A percentile compares a stretch with the other conserved stretches of the same genome.
phyloP scores from a whole-genome alignment of 805 yeast species.

The Yamadazyma sp. region DNA sequence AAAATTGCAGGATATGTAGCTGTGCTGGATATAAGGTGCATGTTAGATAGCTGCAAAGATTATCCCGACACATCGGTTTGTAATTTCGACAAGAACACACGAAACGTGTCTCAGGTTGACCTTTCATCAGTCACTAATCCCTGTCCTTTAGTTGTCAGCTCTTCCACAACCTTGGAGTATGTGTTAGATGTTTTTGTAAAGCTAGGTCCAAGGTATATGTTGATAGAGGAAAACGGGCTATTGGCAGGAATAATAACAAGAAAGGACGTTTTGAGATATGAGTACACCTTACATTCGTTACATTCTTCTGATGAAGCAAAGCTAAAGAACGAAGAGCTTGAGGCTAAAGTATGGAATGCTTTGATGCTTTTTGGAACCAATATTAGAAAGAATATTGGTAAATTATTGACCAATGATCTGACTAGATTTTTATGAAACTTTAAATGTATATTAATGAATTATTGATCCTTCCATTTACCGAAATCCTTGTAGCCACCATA shows the following conservation, averaged over 20 bases:
- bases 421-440: conserved; percentile 20
- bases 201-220: conserved; percentile 75
- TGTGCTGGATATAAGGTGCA: conserved; percentile 39
- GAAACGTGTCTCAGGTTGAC: conserved; percentile 9
- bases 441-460: conserved; percentile 9
- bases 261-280: conserved; percentile 76
- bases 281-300: conserved; percentile 34
- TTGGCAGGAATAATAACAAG: conserved; percentile 78
- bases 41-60: conserved; percentile 21
- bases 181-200: conserved; percentile 69
- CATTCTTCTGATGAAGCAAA: conserved; percentile 16
- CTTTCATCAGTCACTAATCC: conserved; percentile 39
- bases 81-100: conserved; percentile 8
- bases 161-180: conserved; percentile 55
- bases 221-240: conserved; percentile 61
- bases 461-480: conserved; percentile 80
- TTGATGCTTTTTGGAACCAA: conserved; percentile 23
- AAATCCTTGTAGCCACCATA: conserved; percentile 70
- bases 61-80: conserved; percentile 9
- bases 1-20: conserved; percentile 47
- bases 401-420: conserved; percentile 31
- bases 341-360: conserved; percentile 37
- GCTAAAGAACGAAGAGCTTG: conserved; percentile 21
- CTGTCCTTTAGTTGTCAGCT: conserved; percentile 62
- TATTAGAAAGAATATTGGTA: conserved; percentile 26